Base-by-base conservation (phyloP, 2,329 filamentous ascomycete genomes). In the Calonectria pseudoturangicola region DNA sequence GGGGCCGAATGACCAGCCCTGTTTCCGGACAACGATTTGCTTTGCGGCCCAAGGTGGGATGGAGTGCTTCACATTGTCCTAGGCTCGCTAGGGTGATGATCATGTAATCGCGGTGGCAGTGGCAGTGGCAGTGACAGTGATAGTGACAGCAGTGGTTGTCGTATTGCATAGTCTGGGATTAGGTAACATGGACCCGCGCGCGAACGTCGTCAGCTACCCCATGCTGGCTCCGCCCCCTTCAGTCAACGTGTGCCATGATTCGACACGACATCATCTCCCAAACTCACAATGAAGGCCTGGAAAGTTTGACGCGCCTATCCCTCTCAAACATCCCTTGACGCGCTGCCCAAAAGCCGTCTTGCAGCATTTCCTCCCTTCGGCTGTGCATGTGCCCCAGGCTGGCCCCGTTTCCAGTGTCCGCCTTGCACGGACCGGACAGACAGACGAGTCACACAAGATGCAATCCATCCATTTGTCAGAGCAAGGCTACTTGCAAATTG, bases 361-460 rank as follows among this genome's bases (percentile, higher is more conserved):
- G 21, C 21, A 9, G 54, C 27, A 25, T 13, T 10, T 33, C 33
- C 45, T 4, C 36, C 13, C 13, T 27, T 60, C 54, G 36, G 54
- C 13, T 28, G 25, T 60, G 58, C 36, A 33, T 18, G n/a, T 27
- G n/a, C 27, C 27, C 9, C 54, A 41, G 28, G 36, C 45, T 63
- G 56, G 54, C 39, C 43, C 33, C 48, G 56, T 71, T 48, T 56
- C 50, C 50, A 12, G 45, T 56, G 69, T 64, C 25, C 28, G 48
- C 58, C 39, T 64, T 27, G 64, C 41, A 63, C 65, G 41, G 58
- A 12, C 27, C 27, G n/a, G 65, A 25, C 33, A 54, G 56, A 45
- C 33, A 48, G 64, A 43, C 47, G 56, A 60, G 70, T 69, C 15
- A 36, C 66, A 72, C 66, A 39, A 28, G 33, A 70, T 62, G 12